Evolutionary conservation across 2,329 filamentous ascomycete species (phyloP).

Genomic region (Aspergillus intermedius): DNA sequence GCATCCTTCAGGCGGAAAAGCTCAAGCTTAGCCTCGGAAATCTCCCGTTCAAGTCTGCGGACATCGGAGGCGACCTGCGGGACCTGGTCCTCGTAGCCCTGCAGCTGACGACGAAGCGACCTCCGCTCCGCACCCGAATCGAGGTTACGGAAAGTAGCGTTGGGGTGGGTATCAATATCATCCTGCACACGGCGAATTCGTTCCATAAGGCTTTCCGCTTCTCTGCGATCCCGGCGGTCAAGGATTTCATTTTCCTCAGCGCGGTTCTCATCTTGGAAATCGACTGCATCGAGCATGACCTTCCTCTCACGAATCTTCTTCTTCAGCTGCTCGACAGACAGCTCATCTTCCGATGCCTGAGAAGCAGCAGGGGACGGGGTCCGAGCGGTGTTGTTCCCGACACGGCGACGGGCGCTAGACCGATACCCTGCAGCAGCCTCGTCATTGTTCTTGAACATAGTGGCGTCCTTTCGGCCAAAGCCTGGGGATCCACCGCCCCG

Average conservation of each 20-base stretch:
- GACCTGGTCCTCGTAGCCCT: constrained; percentile 79
- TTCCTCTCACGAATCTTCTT: constrained; percentile 95
- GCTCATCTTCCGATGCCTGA: constrained; percentile 64
- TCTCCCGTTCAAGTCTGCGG: constrained; percentile 80
- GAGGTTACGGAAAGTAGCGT: constrained; percentile 60
- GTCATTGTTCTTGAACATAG: constrained; percentile 94
- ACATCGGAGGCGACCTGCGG: constrained; percentile 90
- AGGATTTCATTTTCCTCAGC: constrained; percentile 87
- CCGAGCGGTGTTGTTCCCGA: constrained; percentile 58
- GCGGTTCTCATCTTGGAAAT: constrained; percentile 87
- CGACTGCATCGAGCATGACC: constrained; percentile 88
- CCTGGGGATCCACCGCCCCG: constrained; percentile 55
- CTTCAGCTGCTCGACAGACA: constrained; percentile 76
- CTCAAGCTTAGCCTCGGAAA: constrained; percentile 85
- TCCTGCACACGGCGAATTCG: constrained; percentile 87
- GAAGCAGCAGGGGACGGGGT: constrained; percentile 77
- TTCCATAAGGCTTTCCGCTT: constrained; percentile 89
- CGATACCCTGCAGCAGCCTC: constrained; percentile 78
- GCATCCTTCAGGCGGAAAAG: constrained; percentile 90
- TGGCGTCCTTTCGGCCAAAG: constrained; percentile 78
- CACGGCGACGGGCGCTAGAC: constrained; percentile 82
- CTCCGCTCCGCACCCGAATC: constrained; percentile 87
- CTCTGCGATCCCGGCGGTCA: constrained; percentile 81
- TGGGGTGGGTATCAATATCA: constrained; percentile 87
- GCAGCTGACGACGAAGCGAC: constrained; percentile 79